Base-by-base conservation (phyloP, 1,139 yeast genomes). In the Debaryomycetaceae sp. region DNA sequence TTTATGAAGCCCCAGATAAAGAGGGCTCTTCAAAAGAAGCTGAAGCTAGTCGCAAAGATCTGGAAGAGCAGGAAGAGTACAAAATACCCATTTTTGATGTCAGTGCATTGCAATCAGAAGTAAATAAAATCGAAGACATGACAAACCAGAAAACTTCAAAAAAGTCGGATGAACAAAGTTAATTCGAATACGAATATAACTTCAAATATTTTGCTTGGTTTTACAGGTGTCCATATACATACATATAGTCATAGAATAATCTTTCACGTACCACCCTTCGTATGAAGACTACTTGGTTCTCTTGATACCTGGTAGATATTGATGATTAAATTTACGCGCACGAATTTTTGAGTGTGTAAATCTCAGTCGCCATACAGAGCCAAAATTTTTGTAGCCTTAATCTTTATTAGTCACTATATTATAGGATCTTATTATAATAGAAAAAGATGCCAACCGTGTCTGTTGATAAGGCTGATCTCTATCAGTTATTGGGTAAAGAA, bases 391-490 rank as follows among this genome's bases (percentile, higher is more conserved):
- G 30, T 39, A 17, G 22, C 34, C 30, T 31, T n/a, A n/a, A n/a
- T 9, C 28, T 34, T 22, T 24, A 17, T 40, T 36, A 39, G 36
- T 39, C 41, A 39, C 35, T 35, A 22, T 31, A 28, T 29, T 24
- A 17, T 29, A 22, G 36, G 17, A 15, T 17, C 19, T 30, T n/a
- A 19, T 33, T n/a, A 8, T 8, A 33, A 28, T 38, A 34, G 36
- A 18, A 22, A 46, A 58, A 37, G 37, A 92, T 92, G 99, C 99
- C 99, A 66, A 94, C 98, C 63, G 78, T 92, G 57, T 78, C 96
- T 31, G 97, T 92, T 46, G 97, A 92, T 64, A 91, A 94, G 65
- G 87, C 83, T 59, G 98, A 91, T 62, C 80, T 92, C 49, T 92
- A 80, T 72, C 79, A 82, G 57, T 78, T 87, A 36, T 75, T 92